phyloP scores from a whole-genome alignment of 2,329 filamentous ascomycete genomes.

The Microcera coccophila region DNA sequence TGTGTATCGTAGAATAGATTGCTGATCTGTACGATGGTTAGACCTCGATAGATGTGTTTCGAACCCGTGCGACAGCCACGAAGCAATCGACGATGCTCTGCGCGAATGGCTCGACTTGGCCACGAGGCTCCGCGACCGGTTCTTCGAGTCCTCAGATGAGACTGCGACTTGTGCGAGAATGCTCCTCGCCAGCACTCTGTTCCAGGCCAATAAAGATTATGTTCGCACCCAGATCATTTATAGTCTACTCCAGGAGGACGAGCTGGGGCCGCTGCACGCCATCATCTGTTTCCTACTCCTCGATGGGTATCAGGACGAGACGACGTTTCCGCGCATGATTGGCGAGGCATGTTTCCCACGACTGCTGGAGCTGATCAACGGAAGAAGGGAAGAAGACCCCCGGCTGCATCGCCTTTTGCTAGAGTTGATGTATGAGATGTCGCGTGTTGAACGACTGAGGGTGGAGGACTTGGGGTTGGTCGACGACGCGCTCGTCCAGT shows the following conservation, averaged over 20 bases:
- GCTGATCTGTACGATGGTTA: slow-evolving; percentile 26
- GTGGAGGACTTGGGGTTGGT: slow-evolving; percentile 72
- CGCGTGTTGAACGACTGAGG: slow-evolving; percentile 78
- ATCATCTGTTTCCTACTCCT: slow-evolving; percentile 81
- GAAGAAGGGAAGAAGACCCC: slow-evolving; percentile 60
- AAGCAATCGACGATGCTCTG: slow-evolving; percentile 75
- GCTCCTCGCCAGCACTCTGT: slow-evolving; percentile 72
- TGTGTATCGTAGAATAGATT: neutral
- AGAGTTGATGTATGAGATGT: slow-evolving; percentile 94
- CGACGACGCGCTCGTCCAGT: slow-evolving; percentile 75
- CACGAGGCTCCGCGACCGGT: slow-evolving; percentile 70
- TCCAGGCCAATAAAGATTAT: slow-evolving; percentile 72
- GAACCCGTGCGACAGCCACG: slow-evolving; percentile 47
- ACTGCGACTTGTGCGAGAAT: slow-evolving; percentile 75
- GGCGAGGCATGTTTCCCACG: slow-evolving; percentile 78
- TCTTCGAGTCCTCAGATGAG: slow-evolving; percentile 72
- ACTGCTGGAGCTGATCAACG: slow-evolving; percentile 75
- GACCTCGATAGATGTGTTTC: slow-evolving; percentile 48
- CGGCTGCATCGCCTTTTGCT: slow-evolving; percentile 76
- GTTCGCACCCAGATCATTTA: slow-evolving; percentile 91
- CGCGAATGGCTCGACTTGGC: slow-evolving; percentile 80
- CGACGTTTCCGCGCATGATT: slow-evolving; percentile 82
- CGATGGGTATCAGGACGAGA: slow-evolving; percentile 75
- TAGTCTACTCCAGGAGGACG: slow-evolving; percentile 86
- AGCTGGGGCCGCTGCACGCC: slow-evolving; percentile 72